A percentile compares a stretch with the other conserved stretches of the same genome.
Evolutionary conservation across 106 monocot species (phyloP).

Genomic region (Apostasia ramifera): DNA sequence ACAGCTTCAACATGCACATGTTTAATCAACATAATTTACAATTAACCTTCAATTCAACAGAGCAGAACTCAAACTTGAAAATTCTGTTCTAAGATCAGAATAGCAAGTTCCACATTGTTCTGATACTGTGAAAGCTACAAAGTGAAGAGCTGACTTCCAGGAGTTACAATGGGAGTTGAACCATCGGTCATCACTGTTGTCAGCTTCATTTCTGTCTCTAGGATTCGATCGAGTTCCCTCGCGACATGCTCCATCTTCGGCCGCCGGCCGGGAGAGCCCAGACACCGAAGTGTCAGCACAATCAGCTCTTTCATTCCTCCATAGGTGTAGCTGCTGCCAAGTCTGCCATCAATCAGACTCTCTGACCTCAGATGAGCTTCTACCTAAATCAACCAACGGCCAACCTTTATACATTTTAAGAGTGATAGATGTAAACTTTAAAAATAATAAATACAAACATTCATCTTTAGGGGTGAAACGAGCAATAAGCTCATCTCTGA

Average conservation of each 20-base stretch:
- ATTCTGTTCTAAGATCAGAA: too few relatives aligned
- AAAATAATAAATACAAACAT: too few relatives aligned
- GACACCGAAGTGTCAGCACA: slow-evolving; percentile 5
- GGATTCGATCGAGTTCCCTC: slow-evolving; percentile 2
- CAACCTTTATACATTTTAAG: too few relatives aligned
- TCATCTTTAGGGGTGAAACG: too few relatives aligned
- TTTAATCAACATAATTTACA: too few relatives aligned
- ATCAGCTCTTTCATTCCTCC: slow-evolving; percentile 5
- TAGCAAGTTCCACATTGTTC: not conserved
- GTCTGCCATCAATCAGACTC: slow-evolving; percentile 1
- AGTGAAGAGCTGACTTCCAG: slow-evolving; percentile 4
- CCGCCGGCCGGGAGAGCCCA: slow-evolving; percentile 2
- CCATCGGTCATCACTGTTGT: slow-evolving; percentile 1
- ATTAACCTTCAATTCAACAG: too few relatives aligned
- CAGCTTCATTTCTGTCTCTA: slow-evolving; percentile 1
- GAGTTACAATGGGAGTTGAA: not conserved
- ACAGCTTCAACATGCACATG: too few relatives aligned
- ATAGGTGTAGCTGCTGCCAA: not conserved
- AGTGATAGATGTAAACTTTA: too few relatives aligned
- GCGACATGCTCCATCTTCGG: slow-evolving; percentile 4
- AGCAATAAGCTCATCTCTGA: too few relatives aligned
- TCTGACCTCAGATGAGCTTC: slow-evolving; percentile 5
- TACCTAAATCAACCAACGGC: not conserved
- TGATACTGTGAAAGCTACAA: not conserved
- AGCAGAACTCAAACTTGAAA: too few relatives aligned